Evolutionary conservation across 2,329 filamentous ascomycete genomes (phyloP).

Genomic region (Cytospora schulzeri): DNA sequence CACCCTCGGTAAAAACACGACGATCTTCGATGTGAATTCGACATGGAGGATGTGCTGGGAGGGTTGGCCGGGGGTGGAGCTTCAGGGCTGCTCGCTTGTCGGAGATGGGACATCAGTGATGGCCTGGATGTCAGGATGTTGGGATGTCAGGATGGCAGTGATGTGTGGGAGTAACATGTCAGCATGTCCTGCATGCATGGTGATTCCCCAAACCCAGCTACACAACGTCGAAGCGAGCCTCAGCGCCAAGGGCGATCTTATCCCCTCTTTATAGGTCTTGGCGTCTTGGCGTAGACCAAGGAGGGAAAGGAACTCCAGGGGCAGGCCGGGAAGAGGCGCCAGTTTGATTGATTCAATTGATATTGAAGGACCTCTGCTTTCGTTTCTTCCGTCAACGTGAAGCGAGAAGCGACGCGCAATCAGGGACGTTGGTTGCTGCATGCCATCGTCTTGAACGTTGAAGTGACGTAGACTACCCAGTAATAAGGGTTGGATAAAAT

Average conservation of each 20-base stretch:
- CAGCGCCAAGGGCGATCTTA: constrained; percentile 13
- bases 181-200: too few species aligned
- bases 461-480: too few species aligned
- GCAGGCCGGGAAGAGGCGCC: constrained; percentile 4
- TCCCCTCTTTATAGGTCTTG: constrained; percentile 16
- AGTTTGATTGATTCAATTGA: constrained; percentile 13
- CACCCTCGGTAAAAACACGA: not conserved
- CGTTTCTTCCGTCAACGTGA: not conserved
- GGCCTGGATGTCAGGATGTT: constrained; percentile 4
- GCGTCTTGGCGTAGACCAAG: constrained; percentile 18
- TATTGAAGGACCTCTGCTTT: constrained; percentile 9
- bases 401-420: not conserved
- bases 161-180: too few species aligned
- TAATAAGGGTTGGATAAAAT: not conserved
- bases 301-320: constrained; percentile 17
- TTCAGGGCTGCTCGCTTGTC: not conserved
- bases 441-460: too few species aligned
- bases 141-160: not conserved
- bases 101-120: constrained; percentile 9
- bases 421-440: too few species aligned
- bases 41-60: not conserved
- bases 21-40: not conserved
- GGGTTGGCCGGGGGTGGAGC: too few species aligned
- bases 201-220: too few species aligned
- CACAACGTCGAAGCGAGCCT: not conserved